Conservation (phyloP, 2,329 filamentous ascomycete genomes). For the Aspergillus persii region DNA sequence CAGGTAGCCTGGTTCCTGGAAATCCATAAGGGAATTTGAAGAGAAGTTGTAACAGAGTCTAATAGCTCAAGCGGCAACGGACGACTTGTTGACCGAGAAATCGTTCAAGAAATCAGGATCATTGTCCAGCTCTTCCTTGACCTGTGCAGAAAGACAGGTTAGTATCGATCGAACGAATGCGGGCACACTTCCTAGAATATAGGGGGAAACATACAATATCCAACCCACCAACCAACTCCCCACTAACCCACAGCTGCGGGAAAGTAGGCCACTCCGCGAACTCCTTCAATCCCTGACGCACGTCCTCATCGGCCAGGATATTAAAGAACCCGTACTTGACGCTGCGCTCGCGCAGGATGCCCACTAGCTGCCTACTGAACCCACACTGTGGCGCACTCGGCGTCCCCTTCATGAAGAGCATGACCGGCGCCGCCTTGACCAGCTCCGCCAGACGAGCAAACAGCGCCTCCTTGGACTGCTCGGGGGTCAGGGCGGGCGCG, state of each 20-base stretch:
- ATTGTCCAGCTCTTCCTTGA: conserved; percentile 88
- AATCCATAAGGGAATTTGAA: neutral
- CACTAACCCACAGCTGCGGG: conserved; percentile 88
- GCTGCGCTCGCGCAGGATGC: conserved; percentile 78
- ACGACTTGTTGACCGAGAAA: conserved; percentile 54
- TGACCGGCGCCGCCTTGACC: conserved; percentile 92
- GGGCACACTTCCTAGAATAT: no score
- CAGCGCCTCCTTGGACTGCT: conserved; percentile 76
- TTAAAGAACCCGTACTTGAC: conserved; percentile 99
- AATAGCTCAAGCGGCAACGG: conserved; percentile 17
- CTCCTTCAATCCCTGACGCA: conserved; percentile 92
- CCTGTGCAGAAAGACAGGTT: conserved; percentile 50
- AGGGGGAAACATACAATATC: conserved; percentile 74
- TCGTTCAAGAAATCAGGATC: conserved; percentile 78
- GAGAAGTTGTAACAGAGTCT: neutral
- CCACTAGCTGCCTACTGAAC: conserved; percentile 88
- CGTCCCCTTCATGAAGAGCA: conserved; percentile 99
- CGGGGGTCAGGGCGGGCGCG: conserved; percentile 32
- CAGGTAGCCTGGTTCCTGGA: neutral
- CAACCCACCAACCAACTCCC: conserved; percentile 86
- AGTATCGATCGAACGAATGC: neutral
- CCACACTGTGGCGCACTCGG: conserved; percentile 84
- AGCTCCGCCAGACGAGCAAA: conserved; percentile 76
- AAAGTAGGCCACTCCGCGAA: conserved; percentile 99
- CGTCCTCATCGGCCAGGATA: conserved; percentile 95